Base-by-base conservation (phyloP, 129 eudicot genomes). In the Escallonia rubra region DNA sequence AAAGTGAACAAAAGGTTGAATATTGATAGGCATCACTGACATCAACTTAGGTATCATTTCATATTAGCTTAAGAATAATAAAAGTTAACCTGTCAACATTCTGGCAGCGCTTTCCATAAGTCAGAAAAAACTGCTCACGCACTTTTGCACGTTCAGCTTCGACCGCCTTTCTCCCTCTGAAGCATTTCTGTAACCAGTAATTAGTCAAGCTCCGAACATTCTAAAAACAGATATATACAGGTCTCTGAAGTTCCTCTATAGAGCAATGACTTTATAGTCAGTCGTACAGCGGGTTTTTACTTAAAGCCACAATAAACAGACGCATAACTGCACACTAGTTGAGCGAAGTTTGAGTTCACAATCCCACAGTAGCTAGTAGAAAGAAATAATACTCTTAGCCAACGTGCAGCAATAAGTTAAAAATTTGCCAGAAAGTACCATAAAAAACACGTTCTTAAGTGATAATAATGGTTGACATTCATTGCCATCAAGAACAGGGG, bases 91-190 rank as follows among this genome's bases (percentile, higher is more conserved):
- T 89, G 79, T 80, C 86, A 57, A 82, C 95, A 74, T 79, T 78
- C 75, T 89, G 85, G 74, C 89, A 89, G 64, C 67, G 77, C 73
- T 80, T 79, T 49, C 98, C 98, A 71, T 86, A 89, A 66, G 83
- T 78, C 63, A 59, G 61, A 74, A 82, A 84, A 67, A 93, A 93
- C 51, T 63, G 84, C 68, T 86, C 86, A 45, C 96, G 88, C 54
- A 78, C 84, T 74, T 66, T 86, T 50, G 68, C 70, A 68, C 83
- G 95, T 76, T 86, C 96, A 16, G 81, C 79, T 76, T 85, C 86
- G 41, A 89, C 90, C 72, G 70, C 88, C 68, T 67, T 86, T 80
- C 96, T 82, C 72, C 96, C 98, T 86, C 96, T 89, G 85, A 89
- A 93, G 76, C 86, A 89, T 93, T 80, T 93, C 98, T 93, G 92